These are phyloP conservation scores for Cryphonectria japonica DNA, from an alignment of 2,329 filamentous ascomycete species.

Conservation along the genomic window DNA sequence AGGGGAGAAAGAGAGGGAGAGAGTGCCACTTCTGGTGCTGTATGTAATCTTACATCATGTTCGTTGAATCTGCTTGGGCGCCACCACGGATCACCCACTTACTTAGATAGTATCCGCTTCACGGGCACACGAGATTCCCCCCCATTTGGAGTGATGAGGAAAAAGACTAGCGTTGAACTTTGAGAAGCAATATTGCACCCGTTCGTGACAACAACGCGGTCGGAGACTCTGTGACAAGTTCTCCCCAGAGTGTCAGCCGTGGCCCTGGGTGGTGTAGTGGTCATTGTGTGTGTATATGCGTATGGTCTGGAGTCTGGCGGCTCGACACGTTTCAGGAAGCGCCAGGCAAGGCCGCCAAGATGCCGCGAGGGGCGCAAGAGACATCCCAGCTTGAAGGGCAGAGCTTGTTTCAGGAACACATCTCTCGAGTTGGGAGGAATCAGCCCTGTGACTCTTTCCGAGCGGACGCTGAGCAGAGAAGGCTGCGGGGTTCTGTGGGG, in stretches of 20 bases:
- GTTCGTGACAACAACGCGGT: not conserved
- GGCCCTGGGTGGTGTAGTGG: not conserved
- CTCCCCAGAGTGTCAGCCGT: not conserved
- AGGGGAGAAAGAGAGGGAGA: not conserved
- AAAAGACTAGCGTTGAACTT: not conserved
- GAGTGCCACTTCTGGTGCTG: not conserved
- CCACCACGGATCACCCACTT: not conserved
- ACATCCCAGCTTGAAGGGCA: conserved; percentile 5
- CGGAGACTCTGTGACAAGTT: not conserved
- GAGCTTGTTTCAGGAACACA: not conserved
- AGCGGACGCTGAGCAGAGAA: not conserved
- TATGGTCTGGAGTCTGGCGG: not conserved
- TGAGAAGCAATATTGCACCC: not conserved
- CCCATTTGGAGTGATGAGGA: not conserved
- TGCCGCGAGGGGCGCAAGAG: conserved; percentile 23
- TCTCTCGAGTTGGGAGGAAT: not conserved
- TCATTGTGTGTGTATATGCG: not conserved
- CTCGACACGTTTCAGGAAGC: conserved; percentile 19
- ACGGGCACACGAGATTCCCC: not conserved
- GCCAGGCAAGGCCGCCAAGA: not conserved
- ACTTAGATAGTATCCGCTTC: not conserved
- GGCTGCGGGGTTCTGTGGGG: not conserved
- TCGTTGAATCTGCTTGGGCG: not conserved
- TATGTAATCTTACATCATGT: not conserved
- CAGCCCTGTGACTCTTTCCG: not conserved